Evolutionary conservation across 106 monocot species (phyloP), one percentile per base, ranked within the genome.

Genomic region (Ottelia alismoides): DNA sequence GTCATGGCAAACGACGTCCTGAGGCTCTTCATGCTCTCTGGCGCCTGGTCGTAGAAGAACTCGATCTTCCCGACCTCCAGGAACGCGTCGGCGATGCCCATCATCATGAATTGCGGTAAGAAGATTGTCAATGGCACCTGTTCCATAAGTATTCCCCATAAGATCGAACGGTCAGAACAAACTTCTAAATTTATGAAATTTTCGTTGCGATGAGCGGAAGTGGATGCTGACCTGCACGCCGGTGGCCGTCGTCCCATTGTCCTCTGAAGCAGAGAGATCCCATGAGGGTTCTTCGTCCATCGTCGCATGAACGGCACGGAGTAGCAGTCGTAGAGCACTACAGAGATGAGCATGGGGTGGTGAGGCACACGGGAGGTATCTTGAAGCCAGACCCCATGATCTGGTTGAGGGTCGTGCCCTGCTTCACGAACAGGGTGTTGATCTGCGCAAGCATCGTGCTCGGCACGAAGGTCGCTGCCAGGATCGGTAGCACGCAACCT

Each of bases 31-130:
- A 90, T 84, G 69, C 80, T 84, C 74, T 90, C 89, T 19, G 84
- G 84, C 20, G 80, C 58, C 74, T 84, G 90, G 47, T 91, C 90
- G 45, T 91, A 84, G 63, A 85, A 79, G 75, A 91, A 90, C 66
- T 90, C 89, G 9, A 62, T 62, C 31, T 32, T 63, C 25, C 52
- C 63, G 25, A 62, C 63, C 5, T 31, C 47, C 30, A 62, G 1
- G 62, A 62, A 62, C 31, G 62, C 62, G 19, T 62, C 62, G 2
- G 30, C 49, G 2, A 62, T 22, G 10, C 62, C 49, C 29, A 44
- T 62, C 22, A 62, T 30, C 12, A 62, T 23, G 21, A 62, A 50
- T 17, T 51, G 62, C 2, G 62, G 62, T 11, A 31, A 2, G 30
- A 62, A 62, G 10, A 62, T 50, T 49, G 29, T 62, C 4, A 62